Evolutionary conservation across 2,329 filamentous ascomycete species (phyloP).

Genomic region (Sarocladium kiliense): DNA sequence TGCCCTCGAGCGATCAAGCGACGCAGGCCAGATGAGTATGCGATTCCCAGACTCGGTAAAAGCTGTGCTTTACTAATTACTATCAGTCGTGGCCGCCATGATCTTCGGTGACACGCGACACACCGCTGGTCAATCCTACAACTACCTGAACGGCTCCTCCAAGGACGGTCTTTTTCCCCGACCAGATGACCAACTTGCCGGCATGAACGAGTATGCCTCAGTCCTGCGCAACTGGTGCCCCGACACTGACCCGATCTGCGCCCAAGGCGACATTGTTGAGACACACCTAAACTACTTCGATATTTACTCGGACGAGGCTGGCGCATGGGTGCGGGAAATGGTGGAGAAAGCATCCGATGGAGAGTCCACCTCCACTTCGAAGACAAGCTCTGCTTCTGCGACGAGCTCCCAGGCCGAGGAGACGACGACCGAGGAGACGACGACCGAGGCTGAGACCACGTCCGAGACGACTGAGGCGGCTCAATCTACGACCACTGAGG

Average conservation of each 20-base stretch:
- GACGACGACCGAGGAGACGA: background rate
- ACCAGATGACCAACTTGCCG: slow-evolving; percentile 18
- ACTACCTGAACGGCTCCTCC: slow-evolving; percentile 21
- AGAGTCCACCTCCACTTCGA: background rate
- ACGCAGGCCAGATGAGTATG: slow-evolving; percentile 28
- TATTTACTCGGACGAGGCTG: slow-evolving; percentile 11
- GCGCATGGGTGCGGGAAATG: slow-evolving; percentile 10
- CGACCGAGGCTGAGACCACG: background rate
- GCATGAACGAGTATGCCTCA: slow-evolving; percentile 19
- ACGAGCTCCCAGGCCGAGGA: background rate
- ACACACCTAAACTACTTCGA: slow-evolving; percentile 16
- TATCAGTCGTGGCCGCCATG: slow-evolving; percentile 23
- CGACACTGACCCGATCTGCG: slow-evolving; percentile 31
- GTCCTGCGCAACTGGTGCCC: slow-evolving; percentile 27
- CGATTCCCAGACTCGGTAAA: background rate
- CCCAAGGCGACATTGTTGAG: slow-evolving; percentile 17
- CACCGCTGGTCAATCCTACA: slow-evolving; percentile 26
- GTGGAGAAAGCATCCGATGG: background rate
- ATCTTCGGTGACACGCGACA: slow-evolving; percentile 27
- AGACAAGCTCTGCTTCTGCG: too few species aligned
- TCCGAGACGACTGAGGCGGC: background rate
- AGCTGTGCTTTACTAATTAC: background rate
- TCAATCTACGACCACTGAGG: background rate
- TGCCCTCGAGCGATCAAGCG: slow-evolving; percentile 19
- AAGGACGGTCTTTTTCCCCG: slow-evolving; percentile 20